phyloP scores from a whole-genome alignment of 768 basidiomycete species.

The Serendipita sp. region DNA sequence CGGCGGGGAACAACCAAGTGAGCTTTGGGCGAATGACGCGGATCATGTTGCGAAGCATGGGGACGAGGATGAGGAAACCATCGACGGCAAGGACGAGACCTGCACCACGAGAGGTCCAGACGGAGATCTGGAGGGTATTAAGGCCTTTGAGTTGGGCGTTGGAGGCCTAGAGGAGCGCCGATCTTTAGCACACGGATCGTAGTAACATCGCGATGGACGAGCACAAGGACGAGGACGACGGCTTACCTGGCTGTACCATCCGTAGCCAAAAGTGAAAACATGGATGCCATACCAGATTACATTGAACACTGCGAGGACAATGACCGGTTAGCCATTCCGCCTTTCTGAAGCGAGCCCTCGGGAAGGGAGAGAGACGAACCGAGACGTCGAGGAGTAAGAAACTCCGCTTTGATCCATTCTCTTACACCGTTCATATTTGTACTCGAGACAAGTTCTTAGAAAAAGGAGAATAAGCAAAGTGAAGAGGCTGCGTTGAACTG shows the following conservation, averaged over 20 bases:
- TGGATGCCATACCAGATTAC: conserved; percentile 66
- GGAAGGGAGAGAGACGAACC: neutral
- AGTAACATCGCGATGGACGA: conserved; percentile 6
- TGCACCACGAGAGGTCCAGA: conserved; percentile 84
- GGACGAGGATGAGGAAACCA: conserved; percentile 72
- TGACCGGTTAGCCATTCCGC: conserved; percentile 16
- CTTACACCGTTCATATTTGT: conserved; percentile 34
- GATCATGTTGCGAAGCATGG: conserved; percentile 80
- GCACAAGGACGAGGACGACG: neutral
- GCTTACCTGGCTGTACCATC: conserved; percentile 74
- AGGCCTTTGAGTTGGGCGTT: conserved; percentile 54
- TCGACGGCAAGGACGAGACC: conserved; percentile 81
- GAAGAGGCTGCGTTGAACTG: neutral
- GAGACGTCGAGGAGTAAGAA: conserved; percentile 46
- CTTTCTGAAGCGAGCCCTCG: neutral
- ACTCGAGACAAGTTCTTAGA: neutral
- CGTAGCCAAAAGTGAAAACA: conserved; percentile 57
- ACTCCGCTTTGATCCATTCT: conserved; percentile 59
- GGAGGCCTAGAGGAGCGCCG: conserved; percentile 38
- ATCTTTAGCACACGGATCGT: no score
- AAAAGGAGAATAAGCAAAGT: neutral
- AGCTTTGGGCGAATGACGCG: conserved; percentile 68
- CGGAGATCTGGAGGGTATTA: conserved; percentile 66
- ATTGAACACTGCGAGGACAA: conserved; percentile 11
- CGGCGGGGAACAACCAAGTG: conserved; percentile 74